Evolutionary conservation across 768 basidiomycete species (phyloP).

Genomic region (Podaxis carcinomalis): DNA sequence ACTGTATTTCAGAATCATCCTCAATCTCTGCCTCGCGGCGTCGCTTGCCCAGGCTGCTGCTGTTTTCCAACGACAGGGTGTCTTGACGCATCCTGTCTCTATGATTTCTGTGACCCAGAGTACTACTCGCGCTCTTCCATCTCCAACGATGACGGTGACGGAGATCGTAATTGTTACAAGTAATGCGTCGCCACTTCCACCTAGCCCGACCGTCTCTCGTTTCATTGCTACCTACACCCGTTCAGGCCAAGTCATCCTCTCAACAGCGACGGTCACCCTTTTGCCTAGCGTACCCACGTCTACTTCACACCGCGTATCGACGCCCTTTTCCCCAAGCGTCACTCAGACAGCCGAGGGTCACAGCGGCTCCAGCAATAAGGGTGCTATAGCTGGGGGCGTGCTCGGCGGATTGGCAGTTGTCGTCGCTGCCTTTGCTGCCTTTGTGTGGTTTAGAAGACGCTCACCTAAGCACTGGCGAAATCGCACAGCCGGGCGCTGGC

Average conservation of each 20-base stretch:
- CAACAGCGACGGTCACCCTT: constrained; percentile 8
- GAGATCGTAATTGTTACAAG: neutral
- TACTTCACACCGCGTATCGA: neutral
- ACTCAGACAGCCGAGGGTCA: neutral
- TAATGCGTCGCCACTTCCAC: constrained; percentile 1
- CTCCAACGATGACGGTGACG: neutral
- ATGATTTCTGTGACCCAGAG: neutral
- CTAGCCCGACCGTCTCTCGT: constrained; percentile 5
- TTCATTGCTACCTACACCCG: constrained; percentile 3
- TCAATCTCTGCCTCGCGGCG: neutral
- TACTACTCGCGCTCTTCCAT: neutral
- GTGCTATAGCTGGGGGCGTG: constrained; percentile 26
- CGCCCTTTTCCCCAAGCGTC: neutral
- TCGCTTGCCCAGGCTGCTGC: neutral
- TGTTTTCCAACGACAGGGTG: neutral
- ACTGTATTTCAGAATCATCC: neutral
- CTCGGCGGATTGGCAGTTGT: constrained; percentile 20
- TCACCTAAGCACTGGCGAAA: constrained; percentile 12
- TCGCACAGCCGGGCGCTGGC: constrained; percentile 3
- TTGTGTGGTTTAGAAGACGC: constrained; percentile 21
- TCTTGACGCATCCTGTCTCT: neutral
- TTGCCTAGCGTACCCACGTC: constrained; percentile 11
- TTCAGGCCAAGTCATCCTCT: constrained; percentile 10
- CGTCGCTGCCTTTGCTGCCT: constrained; percentile 16
- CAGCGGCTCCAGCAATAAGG: constrained; percentile 16